Conservation (phyloP, 1,139 yeast genomes). For the Yarrowia galli region DNA sequence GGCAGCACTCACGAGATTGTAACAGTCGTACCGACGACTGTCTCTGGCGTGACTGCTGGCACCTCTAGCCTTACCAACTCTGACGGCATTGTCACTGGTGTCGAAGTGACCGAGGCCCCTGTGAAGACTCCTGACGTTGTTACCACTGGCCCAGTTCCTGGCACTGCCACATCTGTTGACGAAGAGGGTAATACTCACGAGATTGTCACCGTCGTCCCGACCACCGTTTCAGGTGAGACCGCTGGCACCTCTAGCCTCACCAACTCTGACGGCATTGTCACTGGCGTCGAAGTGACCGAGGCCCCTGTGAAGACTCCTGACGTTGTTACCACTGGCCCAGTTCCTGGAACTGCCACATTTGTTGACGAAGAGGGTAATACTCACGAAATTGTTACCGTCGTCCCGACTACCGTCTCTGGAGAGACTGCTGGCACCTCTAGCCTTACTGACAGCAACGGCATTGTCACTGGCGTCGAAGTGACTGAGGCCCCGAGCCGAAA, state of each 20-base stretch:
- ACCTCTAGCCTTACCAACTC: background rate
- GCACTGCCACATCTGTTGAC: background rate
- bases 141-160: background rate
- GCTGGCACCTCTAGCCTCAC: background rate
- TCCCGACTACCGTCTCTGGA: background rate
- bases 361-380: background rate
- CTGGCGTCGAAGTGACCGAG: background rate
- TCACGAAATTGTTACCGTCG: background rate
- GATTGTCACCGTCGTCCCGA: background rate
- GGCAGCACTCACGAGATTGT: background rate
- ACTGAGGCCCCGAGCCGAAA: background rate
- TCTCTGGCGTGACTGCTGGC: background rate
- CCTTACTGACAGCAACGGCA: background rate
- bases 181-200: background rate
- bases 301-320: background rate
- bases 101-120: background rate
- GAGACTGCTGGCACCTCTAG: background rate
- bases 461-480: background rate
- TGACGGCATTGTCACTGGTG: background rate
- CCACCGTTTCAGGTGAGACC: background rate
- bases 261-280: background rate
- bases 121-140: background rate
- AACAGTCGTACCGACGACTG: constrained; percentile 1
- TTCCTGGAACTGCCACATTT: background rate
- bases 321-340: background rate